Evolutionary conservation across 1,139 yeast genomes (phyloP).

Genomic region (Wickerhamiella pararugosa): DNA sequence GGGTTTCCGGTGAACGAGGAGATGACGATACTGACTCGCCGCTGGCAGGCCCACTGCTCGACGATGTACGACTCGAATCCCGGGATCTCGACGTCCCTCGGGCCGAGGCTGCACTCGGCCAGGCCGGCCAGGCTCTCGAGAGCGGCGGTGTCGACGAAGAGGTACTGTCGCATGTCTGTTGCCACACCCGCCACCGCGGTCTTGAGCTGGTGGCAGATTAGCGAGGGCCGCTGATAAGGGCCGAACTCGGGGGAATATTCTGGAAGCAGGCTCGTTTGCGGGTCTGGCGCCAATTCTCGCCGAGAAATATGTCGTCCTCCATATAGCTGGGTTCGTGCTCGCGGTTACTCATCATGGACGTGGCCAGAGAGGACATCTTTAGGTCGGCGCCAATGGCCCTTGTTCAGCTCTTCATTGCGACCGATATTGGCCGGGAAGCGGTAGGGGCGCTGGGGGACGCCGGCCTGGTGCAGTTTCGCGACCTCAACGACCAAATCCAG

Average conservation of each 20-base stretch:
- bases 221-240: too few species aligned
- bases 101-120: constrained; percentile 14
- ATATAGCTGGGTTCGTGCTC: too few species aligned
- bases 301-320: too few species aligned
- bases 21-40: constrained; percentile 52
- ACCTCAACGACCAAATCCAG: constrained; percentile 56
- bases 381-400: constrained; percentile 91
- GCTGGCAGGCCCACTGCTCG: constrained; percentile 81
- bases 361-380: constrained; percentile 13
- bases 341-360: background rate
- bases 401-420: constrained; percentile 83
- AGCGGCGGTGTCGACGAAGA: constrained; percentile 15
- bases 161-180: constrained; percentile 12
- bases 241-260: too few species aligned
- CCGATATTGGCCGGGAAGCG: constrained; percentile 77
- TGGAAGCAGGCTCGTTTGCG: too few species aligned
- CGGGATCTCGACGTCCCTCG: constrained; percentile 10
- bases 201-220: background rate
- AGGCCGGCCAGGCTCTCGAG: constrained; percentile 13
- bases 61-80: constrained; percentile 86
- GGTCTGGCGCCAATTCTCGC: too few species aligned
- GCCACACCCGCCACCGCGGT: background rate
- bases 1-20: constrained; percentile 76
- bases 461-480: constrained; percentile 39
- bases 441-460: constrained; percentile 68